Percentiles rank a stretch among this genome's conserved stretches.
These are phyloP conservation scores for Tephrocybe sp. DNA, from an alignment of 768 basidiomycete genomes.

Conservation along the genomic window DNA sequence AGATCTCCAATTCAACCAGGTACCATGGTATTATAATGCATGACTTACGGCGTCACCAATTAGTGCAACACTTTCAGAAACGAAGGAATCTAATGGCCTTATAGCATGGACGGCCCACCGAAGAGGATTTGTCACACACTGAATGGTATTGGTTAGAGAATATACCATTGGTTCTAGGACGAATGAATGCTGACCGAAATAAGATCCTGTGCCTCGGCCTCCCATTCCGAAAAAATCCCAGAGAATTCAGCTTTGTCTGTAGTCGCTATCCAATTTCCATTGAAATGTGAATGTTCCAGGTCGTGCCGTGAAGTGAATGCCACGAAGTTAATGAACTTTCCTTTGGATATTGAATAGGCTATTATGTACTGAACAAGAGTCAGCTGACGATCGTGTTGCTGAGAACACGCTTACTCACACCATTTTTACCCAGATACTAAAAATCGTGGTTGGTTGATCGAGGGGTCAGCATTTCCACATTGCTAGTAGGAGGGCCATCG, in stretches of 20 bases:
- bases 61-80: constrained; percentile 46
- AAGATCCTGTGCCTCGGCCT: constrained; percentile 56
- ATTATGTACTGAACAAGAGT: constrained; percentile 47
- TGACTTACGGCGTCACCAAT: constrained; percentile 48
- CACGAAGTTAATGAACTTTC: constrained; percentile 59
- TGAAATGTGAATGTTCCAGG: constrained; percentile 46
- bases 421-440: constrained; percentile 57
- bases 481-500: neutral
- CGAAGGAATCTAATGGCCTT: constrained; percentile 47
- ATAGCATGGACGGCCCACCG: constrained; percentile 67
- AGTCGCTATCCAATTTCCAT: constrained; percentile 50
- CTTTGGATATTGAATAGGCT: constrained; percentile 58
- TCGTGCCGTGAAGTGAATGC: constrained; percentile 52
- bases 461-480: neutral
- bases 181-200: constrained; percentile 40
- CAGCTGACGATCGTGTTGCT: constrained; percentile 1
- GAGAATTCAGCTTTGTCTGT: constrained; percentile 43
- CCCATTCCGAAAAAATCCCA: constrained; percentile 47
- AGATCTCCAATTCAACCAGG: neutral
- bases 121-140: constrained; percentile 52
- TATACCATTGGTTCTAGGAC: neutral
- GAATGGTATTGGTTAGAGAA: neutral
- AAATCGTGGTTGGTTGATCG: neutral
- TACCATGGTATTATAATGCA: neutral
- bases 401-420: constrained; percentile 26